Evolutionary conservation across 192 early-diverging fungal species (phyloP).

Genomic region (Coemansia sp.): DNA sequence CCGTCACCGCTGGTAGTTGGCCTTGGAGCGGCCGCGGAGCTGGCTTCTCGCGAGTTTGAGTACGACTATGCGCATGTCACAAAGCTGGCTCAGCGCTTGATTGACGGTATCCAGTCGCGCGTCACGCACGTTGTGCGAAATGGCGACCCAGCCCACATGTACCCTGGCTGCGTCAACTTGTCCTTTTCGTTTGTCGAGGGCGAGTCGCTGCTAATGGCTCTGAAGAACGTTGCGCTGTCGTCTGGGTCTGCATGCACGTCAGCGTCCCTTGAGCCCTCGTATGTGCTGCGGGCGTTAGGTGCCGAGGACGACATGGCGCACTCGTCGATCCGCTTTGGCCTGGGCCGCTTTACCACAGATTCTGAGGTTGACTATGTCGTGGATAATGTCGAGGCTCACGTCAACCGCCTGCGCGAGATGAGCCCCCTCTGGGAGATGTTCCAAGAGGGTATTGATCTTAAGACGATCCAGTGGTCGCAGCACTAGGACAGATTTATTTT

Average conservation of each 20-base stretch:
- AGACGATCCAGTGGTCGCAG: constrained; percentile 87
- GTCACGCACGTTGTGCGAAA: constrained; percentile 85
- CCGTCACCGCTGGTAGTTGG: constrained; percentile 88
- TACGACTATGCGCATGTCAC: constrained; percentile 76
- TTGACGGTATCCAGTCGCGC: constrained; percentile 74
- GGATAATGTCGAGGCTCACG: constrained; percentile 73
- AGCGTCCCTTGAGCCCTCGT: constrained; percentile 92
- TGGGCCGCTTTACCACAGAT: constrained; percentile 95
- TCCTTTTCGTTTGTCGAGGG: constrained; percentile 97
- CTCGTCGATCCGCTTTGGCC: constrained; percentile 90
- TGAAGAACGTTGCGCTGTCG: constrained; percentile 94
- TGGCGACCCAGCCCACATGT: constrained; percentile 74
- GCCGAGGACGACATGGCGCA: constrained; percentile 97
- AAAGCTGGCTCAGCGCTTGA: constrained; percentile 70
- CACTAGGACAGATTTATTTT: constrained; percentile 53
- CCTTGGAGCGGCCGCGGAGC: constrained; percentile 80
- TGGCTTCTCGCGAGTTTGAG: constrained; percentile 78
- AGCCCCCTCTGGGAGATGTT: constrained; percentile 98
- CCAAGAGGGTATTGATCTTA: constrained; percentile 89
- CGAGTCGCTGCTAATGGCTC: constrained; percentile 95
- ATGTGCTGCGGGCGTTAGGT: constrained; percentile 94
- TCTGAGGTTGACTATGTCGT: constrained; percentile 91
- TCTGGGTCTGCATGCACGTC: constrained; percentile 96
- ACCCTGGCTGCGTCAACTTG: constrained; percentile 93
- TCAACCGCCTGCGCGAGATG: constrained; percentile 89